Evolutionary conservation across 2,329 filamentous ascomycete genomes (phyloP).

Genomic region (Elsinoe arachidis): DNA sequence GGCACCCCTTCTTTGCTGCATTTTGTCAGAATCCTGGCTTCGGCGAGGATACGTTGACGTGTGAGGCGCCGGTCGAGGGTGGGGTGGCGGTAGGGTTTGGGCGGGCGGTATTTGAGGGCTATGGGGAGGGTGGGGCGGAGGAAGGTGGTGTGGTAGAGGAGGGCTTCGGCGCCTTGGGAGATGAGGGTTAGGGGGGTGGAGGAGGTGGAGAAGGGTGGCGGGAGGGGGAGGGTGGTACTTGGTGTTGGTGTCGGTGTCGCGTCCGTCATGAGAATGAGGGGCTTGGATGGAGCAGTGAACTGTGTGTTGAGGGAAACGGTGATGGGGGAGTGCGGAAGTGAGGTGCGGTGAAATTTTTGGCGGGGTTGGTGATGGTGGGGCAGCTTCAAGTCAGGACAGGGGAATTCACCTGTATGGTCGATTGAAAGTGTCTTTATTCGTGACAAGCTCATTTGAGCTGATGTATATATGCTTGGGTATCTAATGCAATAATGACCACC

Average conservation of each 20-base stretch:
- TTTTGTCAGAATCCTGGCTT: conserved; percentile 75
- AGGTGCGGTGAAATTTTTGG: not conserved
- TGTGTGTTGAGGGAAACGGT: not conserved
- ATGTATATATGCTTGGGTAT: conserved; percentile 3
- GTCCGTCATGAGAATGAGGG: not conserved
- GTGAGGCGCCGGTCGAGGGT: conserved; percentile 81
- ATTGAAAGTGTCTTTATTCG: not conserved
- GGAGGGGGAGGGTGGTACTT: conserved; percentile 40
- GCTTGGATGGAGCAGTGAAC: not conserved
- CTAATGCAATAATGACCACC: not conserved
- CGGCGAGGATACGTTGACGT: conserved; percentile 74
- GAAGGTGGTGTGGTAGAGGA: conserved; percentile 80
- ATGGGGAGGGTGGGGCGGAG: conserved; percentile 58
- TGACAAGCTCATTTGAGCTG: not conserved
- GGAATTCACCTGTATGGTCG: not conserved
- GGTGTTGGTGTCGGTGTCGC: not conserved
- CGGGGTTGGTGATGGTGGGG: not conserved
- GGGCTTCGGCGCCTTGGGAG: conserved; percentile 90
- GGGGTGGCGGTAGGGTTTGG: conserved; percentile 87
- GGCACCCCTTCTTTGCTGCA: conserved; percentile 68
- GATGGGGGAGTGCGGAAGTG: not conserved
- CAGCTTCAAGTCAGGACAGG: not conserved
- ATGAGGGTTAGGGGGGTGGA: conserved; percentile 59
- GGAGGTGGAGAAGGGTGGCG: conserved; percentile 56
- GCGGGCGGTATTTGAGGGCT: conserved; percentile 83